phyloP scores from a whole-genome alignment of 805 yeast species.

The Pichia cabralensis region DNA sequence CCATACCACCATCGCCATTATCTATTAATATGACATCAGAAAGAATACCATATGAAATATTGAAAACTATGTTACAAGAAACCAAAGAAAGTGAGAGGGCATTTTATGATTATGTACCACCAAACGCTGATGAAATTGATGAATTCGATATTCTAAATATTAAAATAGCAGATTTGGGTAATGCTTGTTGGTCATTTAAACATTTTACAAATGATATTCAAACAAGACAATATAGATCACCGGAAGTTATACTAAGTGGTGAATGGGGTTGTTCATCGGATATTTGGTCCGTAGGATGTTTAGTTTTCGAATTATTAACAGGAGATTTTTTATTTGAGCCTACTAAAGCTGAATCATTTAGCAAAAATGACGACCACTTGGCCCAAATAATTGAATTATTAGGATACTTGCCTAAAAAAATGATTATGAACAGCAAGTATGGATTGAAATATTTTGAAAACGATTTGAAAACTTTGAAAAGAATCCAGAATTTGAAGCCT shows the following conservation, averaged over 20 bases:
- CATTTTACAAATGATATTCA: constrained; percentile 87
- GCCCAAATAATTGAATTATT: constrained; percentile 80
- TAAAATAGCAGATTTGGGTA: constrained; percentile 90
- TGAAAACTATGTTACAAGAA: too few relatives aligned
- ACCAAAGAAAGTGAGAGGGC: constrained; percentile 24
- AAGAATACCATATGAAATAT: too few relatives aligned
- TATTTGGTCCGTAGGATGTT: constrained; percentile 92
- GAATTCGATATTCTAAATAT: constrained; percentile 53
- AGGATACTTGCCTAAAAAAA: constrained; percentile 39
- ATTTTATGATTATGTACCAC: constrained; percentile 23
- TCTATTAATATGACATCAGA: too few relatives aligned
- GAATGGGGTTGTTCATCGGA: constrained; percentile 95
- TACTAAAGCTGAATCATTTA: constrained; percentile 59
- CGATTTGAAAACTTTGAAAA: constrained; percentile 41
- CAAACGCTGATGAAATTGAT: constrained; percentile 27
- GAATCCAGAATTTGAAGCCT: constrained; percentile 73
- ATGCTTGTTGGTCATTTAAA: constrained; percentile 72
- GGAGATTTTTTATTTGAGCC: constrained; percentile 96
- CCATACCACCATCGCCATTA: too few relatives aligned
- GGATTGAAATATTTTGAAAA: constrained; percentile 30
- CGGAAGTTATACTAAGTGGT: constrained; percentile 73
- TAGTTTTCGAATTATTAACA: constrained; percentile 81
- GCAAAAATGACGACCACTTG: constrained; percentile 90
- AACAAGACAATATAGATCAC: constrained; percentile 87
- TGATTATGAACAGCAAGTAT: constrained; percentile 53